Evolutionary conservation across 2,329 filamentous ascomycete species (phyloP).

Genomic region (Eutypella sp.): DNA sequence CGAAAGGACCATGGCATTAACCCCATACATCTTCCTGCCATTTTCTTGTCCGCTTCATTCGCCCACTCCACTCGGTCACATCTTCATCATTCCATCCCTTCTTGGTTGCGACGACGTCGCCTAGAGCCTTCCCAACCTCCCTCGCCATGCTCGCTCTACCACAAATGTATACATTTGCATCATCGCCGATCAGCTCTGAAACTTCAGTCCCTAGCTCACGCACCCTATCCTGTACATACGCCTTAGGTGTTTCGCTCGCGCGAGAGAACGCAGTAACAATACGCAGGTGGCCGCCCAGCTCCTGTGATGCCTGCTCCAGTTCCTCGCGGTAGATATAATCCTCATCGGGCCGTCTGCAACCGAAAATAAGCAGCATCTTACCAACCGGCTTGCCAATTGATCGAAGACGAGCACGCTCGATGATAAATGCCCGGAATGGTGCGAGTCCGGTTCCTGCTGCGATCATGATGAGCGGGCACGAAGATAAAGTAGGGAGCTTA

Average conservation of each 20-base stretch:
- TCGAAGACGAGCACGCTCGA: conserved; percentile 33
- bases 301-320: conserved; percentile 5
- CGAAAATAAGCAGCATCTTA: conserved; percentile 35
- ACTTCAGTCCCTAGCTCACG: conserved; percentile 22
- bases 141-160: conserved; percentile 37
- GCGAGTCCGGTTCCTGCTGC: conserved; percentile 47
- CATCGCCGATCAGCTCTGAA: neutral
- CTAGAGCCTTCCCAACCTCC: conserved; percentile 24
- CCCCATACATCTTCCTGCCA: conserved; percentile 53
- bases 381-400: conserved; percentile 31
- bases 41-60: conserved; percentile 43
- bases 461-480: conserved; percentile 45
- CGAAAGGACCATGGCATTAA: no score
- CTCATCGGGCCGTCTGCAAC: conserved; percentile 30
- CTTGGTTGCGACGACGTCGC: conserved; percentile 27
- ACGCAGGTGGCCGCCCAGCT: conserved; percentile 16
- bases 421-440: conserved; percentile 31
- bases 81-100: conserved; percentile 35
- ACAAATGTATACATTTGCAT: conserved; percentile 34
- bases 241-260: conserved; percentile 11
- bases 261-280: conserved; percentile 30
- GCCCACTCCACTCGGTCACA: conserved; percentile 40
- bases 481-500: conserved; percentile 35
- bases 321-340: conserved; percentile 28
- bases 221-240: conserved; percentile 35